Conservation (phyloP, 495 filamentous ascomycete species). For the Neurospora intermedia region DNA sequence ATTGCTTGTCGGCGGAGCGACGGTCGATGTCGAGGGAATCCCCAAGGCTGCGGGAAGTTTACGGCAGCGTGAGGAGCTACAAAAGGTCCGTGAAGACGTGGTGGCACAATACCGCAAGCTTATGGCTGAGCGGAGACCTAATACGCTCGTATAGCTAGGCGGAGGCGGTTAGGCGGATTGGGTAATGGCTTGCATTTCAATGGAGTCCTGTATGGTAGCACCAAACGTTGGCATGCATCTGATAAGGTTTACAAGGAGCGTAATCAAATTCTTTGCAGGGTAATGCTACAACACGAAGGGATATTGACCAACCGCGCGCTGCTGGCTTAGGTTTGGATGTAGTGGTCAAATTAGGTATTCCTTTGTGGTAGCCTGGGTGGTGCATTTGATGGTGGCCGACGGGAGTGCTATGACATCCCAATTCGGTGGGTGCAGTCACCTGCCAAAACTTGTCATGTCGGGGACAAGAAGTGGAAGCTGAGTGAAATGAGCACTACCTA, state of each 20-base stretch:
- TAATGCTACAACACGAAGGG: not conserved
- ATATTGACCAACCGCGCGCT: not conserved
- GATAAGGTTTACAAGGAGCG: not conserved
- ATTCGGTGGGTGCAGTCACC: not conserved
- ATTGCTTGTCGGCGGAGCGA: slow-evolving; percentile 59
- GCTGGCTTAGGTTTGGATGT: not conserved
- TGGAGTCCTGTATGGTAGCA: not conserved
- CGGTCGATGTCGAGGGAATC: slow-evolving; percentile 61
- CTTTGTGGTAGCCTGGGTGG: not conserved
- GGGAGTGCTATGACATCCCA: not conserved
- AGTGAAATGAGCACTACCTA: not conserved
- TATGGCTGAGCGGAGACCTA: slow-evolving; percentile 56
- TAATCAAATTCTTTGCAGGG: not conserved
- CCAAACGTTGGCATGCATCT: not conserved
- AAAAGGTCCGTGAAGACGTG: slow-evolving; percentile 59
- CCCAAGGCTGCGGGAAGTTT: slow-evolving; percentile 72
- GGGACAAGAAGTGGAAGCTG: not conserved
- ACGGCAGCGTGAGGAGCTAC: slow-evolving; percentile 70
- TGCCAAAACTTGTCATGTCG: not conserved
- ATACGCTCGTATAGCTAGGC: not conserved
- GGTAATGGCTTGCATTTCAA: not conserved
- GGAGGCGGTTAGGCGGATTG: not conserved
- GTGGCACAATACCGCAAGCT: slow-evolving; percentile 73
- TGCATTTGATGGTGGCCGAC: not conserved
- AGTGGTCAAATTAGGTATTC: not conserved